Evolutionary conservation across 2,329 filamentous ascomycete genomes (phyloP).

Genomic region (Bertia moriformis): DNA sequence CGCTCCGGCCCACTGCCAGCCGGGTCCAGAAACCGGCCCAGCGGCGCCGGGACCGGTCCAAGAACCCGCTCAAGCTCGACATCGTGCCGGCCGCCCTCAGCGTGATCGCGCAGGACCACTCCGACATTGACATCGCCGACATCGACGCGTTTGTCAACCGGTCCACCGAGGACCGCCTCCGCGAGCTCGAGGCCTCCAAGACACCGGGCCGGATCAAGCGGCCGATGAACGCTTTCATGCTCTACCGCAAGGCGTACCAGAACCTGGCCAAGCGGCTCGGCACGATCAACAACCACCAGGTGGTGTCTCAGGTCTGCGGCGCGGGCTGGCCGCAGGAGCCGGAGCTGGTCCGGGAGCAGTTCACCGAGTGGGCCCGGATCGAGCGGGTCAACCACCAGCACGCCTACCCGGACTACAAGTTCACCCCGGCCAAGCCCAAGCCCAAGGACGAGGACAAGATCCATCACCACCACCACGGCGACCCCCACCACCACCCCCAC

Average conservation of each 20-base stretch:
- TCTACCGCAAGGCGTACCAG: conserved; percentile 87
- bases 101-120: conserved; percentile 49
- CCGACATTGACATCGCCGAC: conserved; percentile 52
- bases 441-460: conserved; percentile 15
- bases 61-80: conserved; percentile 22
- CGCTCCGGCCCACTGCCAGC: not conserved
- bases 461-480: not conserved
- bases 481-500: conserved; percentile 8
- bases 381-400: conserved; percentile 74
- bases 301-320: conserved; percentile 78
- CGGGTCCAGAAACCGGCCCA: conserved; percentile 11
- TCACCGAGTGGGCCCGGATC: conserved; percentile 62
- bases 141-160: conserved; percentile 71
- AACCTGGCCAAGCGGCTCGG: conserved; percentile 72
- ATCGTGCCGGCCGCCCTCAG: conserved; percentile 56
- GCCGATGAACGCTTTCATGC: conserved; percentile 96
- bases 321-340: conserved; percentile 75
- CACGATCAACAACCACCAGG: conserved; percentile 79
- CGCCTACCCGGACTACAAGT: conserved; percentile 87
- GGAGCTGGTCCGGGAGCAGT: conserved; percentile 56
- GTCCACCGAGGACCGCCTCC: conserved; percentile 45
- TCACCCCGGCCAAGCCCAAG: conserved; percentile 63
- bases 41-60: conserved; percentile 21
- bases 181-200: conserved; percentile 45
- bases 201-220: conserved; percentile 67